Conservation (phyloP, 352 stramenopile species). For the Pythium apleroticum region DNA sequence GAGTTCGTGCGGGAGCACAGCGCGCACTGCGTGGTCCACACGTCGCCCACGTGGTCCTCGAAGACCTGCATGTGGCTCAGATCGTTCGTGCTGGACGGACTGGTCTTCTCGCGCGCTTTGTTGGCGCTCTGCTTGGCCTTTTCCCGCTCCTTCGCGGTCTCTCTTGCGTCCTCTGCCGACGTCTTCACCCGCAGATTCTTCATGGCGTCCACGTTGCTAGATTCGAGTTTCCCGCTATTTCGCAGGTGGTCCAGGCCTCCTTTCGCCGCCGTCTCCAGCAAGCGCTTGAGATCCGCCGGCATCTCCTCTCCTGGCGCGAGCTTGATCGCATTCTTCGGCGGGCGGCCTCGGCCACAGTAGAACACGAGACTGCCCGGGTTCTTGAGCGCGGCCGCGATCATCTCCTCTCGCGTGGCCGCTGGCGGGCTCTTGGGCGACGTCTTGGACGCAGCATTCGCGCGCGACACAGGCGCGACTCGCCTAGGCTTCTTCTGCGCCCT, state of each 20-base stretch:
- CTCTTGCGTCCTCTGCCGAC: conserved; percentile 10
- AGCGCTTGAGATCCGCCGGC: conserved; percentile 14
- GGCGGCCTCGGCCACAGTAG: conserved; percentile 19
- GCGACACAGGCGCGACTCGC: conserved; percentile 1
- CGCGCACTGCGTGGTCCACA: conserved; percentile 50
- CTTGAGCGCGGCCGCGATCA: conserved; percentile 23
- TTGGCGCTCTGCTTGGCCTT: conserved; percentile 1
- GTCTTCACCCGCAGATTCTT: conserved; percentile 15
- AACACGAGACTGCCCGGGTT: conserved; percentile 22
- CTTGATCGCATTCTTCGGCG: conserved; percentile 28
- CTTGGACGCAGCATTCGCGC: not conserved
- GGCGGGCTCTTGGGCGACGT: conserved; percentile 14
- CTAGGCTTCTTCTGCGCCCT: conserved; percentile 16
- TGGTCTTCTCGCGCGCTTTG: conserved; percentile 34
- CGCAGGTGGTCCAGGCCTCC: conserved; percentile 4
- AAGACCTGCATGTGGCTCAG: conserved; percentile 38
- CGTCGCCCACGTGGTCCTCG: conserved; percentile 23
- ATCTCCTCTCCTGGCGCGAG: conserved; percentile 14
- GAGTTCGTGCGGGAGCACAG: conserved; percentile 52
- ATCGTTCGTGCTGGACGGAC: conserved; percentile 51
- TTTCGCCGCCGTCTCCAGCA: conserved; percentile 16
- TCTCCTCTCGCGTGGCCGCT: conserved; percentile 15
- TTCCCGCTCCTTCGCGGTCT: not conserved
- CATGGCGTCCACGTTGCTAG: not conserved
- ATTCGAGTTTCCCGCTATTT: not conserved